A percentile compares a stretch with the other conserved stretches of the same genome.
Conservation (phyloP, 164 flowering plant genomes). For the Cinnamomum micranthum region DNA sequence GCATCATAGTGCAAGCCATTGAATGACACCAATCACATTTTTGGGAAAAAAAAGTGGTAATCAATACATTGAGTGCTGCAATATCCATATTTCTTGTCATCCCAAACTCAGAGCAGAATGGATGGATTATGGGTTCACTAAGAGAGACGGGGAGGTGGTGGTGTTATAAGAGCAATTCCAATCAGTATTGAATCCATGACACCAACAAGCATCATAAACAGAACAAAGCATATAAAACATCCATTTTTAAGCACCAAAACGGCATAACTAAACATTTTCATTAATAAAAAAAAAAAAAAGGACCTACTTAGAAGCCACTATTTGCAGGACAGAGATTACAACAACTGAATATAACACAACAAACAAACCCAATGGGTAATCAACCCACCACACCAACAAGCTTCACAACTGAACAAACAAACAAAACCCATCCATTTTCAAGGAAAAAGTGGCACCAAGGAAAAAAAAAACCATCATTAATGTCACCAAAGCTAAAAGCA, state of each 20-base stretch:
- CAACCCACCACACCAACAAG: not conserved
- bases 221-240: not conserved
- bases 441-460: not conserved
- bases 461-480: not conserved
- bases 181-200: not conserved
- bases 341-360: not conserved
- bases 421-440: too few species aligned
- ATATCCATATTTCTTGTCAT: not conserved
- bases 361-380: not conserved
- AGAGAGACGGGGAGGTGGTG: too few species aligned
- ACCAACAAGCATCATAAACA: slow-evolving; percentile 5
- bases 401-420: too few species aligned
- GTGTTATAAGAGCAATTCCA: not conserved
- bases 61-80: not conserved
- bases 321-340: too few species aligned
- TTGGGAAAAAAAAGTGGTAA: not conserved
- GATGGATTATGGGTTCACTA: too few species aligned
- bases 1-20: too few species aligned
- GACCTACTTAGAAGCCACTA: not conserved
- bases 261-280: not conserved
- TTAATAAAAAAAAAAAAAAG: not conserved
- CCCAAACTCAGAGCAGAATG: too few species aligned
- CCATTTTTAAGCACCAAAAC: not conserved
- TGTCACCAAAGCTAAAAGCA: not conserved
- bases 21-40: not conserved